phyloP scores from a whole-genome alignment of 495 filamentous ascomycete genomes.

The Penicillium simplicissimum region DNA sequence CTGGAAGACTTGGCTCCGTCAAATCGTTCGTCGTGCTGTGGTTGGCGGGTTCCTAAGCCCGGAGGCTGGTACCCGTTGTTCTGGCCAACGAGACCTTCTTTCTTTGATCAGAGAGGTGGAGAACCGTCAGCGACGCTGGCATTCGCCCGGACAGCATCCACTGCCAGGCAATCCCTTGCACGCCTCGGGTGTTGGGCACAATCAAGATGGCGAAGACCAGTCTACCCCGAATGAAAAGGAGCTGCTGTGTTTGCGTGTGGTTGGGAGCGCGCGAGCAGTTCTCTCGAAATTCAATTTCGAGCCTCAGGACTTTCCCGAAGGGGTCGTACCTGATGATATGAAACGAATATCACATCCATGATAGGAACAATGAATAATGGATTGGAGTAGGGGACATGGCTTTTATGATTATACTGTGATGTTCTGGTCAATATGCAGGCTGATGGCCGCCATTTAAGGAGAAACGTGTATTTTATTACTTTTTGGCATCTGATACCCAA shows the following conservation, averaged over 20 bases:
- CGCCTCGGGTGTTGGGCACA: neutral
- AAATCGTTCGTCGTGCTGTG: constrained; percentile 41
- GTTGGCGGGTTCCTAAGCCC: constrained; percentile 34
- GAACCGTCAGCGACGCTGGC: constrained; percentile 44
- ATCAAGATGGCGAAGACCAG: constrained; percentile 2
- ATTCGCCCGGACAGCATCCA: constrained; percentile 34
- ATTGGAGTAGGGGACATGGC: neutral
- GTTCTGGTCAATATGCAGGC: neutral
- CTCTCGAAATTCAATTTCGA: constrained; percentile 46
- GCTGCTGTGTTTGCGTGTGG: constrained; percentile 40
- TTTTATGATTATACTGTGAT: neutral
- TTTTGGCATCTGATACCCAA: too few species aligned
- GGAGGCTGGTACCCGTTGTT: constrained; percentile 24
- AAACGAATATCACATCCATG: constrained; percentile 6
- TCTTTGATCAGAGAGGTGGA: constrained; percentile 44
- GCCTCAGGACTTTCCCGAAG: constrained; percentile 42
- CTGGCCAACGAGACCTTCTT: constrained; percentile 33
- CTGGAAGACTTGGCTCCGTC: constrained; percentile 45
- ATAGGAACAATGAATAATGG: neutral
- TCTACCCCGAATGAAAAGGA: constrained; percentile 31
- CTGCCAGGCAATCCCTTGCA: constrained; percentile 11
- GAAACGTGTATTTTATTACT: too few species aligned
- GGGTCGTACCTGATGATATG: constrained; percentile 19
- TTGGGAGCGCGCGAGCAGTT: constrained; percentile 39
- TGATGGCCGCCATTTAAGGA: neutral